These are phyloP conservation scores for Aspergillus melleus DNA, from an alignment of 2,329 filamentous ascomycete species.

Conservation along the genomic window DNA sequence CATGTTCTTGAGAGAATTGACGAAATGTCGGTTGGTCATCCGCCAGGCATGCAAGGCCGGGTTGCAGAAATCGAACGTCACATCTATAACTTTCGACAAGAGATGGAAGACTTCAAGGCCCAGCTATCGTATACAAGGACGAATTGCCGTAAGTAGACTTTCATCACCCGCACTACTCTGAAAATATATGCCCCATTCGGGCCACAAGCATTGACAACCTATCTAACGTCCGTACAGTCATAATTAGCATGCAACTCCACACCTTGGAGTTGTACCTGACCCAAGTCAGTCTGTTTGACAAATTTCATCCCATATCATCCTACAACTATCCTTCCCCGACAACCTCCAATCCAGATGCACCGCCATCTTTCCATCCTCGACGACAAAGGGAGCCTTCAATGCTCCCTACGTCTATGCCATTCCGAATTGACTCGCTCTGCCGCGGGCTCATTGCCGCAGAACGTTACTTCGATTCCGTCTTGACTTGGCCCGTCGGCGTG, in stretches of 20 bases:
- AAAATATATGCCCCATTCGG: too few relatives aligned
- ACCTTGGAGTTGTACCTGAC: conserved; percentile 42
- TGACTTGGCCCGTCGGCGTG: conserved; percentile 34
- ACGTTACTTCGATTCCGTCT: conserved; percentile 19
- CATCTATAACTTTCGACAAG: conserved; percentile 4
- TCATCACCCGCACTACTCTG: not conserved
- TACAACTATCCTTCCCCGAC: not conserved
- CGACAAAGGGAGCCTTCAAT: not conserved
- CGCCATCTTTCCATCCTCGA: not conserved
- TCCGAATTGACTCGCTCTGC: conserved; percentile 14
- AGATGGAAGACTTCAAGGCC: conserved; percentile 3
- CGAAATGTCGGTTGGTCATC: not conserved
- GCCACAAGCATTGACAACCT: too few relatives aligned
- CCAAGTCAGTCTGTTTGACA: conserved; percentile 37
- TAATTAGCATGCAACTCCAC: conserved; percentile 42
- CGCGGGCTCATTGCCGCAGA: conserved; percentile 12
- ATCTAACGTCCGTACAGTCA: conserved; percentile 9
- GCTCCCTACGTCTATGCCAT: not conserved
- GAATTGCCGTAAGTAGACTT: not conserved
- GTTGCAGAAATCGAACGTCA: not conserved
- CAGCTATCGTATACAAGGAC: conserved; percentile 1
- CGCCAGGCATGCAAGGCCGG: not conserved
- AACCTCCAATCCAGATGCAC: not conserved
- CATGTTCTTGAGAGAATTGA: conserved; percentile 11
- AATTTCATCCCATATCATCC: not conserved